Base-by-base conservation (phyloP, 176 grass and related monocot genomes). In the Elymus sibiricus region DNA sequence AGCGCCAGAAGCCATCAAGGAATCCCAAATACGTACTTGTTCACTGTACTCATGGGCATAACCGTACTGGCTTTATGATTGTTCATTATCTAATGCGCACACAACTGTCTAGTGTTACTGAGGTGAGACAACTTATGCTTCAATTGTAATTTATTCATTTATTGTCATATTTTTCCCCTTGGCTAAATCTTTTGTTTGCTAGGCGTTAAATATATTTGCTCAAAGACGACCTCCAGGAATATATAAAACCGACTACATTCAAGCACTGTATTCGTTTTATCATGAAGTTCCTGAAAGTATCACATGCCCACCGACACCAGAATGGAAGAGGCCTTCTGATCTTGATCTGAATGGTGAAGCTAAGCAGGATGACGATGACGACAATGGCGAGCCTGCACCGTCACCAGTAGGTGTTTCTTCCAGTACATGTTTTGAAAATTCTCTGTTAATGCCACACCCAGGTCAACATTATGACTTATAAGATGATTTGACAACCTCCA, bases 51-150 rank as follows among this genome's bases (percentile, higher is more conserved):
- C 93, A 95, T 81, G 93, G 93, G 70, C 93, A 95, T 73, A 95
- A 95, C 51, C 93, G 93, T 72, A 95, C 93, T 32, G 93, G 93
- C 11, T 95, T 95, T 86, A 95, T 95, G 93, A 92, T 95, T 38
- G 65, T 95, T 83, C 87, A 95, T 92, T 95, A 84, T 61, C 82
- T 95, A 68, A 88, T 92, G 90, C 79, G 93, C 70, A 80, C 90
- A 70, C 93, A 90, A 58, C 73, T 78, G 21, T 83, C 69, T 46
- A 79, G 82, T 49, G 93, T 95, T 83, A 29, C 88, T 47, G 90
- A 95, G 82, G 93, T 95, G 85, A 66, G 67, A 64, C 43, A 66
- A 81, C n/a, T 46, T 14, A 53, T 53, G 64, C 78, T 80, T 79
- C 29, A 24, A 40, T 58, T 80, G 17, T 10, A 39, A 44, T 76